These are phyloP conservation scores for Periconia sp. DNA, from an alignment of 2,329 filamentous ascomycete genomes.

Conservation along the genomic window DNA sequence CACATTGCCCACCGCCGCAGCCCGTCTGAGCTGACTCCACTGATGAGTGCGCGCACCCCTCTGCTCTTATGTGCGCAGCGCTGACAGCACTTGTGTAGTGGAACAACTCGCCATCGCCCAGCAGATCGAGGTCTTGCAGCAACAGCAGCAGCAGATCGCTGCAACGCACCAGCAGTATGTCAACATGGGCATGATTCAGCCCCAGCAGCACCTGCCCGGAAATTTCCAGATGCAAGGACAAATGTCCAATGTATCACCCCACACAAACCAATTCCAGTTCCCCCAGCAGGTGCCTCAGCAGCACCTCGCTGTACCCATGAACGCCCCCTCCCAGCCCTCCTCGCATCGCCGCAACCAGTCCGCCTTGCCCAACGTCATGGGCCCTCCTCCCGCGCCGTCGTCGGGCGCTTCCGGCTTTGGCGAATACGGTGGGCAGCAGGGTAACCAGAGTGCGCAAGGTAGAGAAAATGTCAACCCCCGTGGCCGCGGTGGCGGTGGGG, in stretches of 20 bases:
- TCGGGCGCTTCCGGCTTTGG: constrained; percentile 86
- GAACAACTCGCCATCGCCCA: constrained; percentile 97
- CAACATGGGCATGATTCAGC: constrained; percentile 93
- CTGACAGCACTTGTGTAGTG: constrained; percentile 63
- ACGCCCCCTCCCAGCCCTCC: constrained; percentile 75
- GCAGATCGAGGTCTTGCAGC: constrained; percentile 95
- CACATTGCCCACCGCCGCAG: constrained; percentile 97
- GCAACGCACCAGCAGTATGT: constrained; percentile 97
- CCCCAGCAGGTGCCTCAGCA: constrained; percentile 65
- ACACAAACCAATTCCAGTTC: constrained; percentile 85
- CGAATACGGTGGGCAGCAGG: constrained; percentile 72
- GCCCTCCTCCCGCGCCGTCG: constrained; percentile 89
- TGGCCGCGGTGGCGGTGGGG: constrained; percentile 73
- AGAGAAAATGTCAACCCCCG: constrained; percentile 73
- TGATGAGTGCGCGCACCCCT: constrained; percentile 84
- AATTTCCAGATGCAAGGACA: constrained; percentile 66
- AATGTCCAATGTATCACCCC: constrained; percentile 78
- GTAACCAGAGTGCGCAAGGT: constrained; percentile 53
- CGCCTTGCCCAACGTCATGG: constrained; percentile 91
- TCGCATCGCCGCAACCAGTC: constrained; percentile 98
- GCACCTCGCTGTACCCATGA: constrained; percentile 73
- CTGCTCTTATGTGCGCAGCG: constrained; percentile 12
- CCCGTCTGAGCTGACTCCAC: constrained; percentile 93
- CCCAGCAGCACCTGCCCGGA: constrained; percentile 78
- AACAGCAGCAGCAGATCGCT: constrained; percentile 97